These are phyloP conservation scores for Anisodus acutangulus DNA, from an alignment of 257 asterid species.

Conservation along the genomic window DNA sequence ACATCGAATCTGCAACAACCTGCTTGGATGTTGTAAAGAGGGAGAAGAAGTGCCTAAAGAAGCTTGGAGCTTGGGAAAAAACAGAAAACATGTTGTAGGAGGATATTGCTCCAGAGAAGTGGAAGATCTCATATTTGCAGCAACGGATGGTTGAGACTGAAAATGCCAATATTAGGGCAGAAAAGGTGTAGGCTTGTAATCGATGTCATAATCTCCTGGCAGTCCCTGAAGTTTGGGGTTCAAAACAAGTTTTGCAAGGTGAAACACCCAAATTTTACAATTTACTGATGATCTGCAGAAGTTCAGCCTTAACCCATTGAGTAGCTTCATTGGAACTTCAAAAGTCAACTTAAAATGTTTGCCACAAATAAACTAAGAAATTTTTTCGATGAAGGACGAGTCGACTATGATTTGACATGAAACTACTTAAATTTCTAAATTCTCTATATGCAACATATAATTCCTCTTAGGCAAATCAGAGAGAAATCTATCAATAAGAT, in stretches of 20 bases:
- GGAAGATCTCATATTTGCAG: constrained; percentile 57
- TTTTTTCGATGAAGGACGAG: not conserved
- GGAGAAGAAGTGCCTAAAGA: constrained; percentile 77
- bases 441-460: not conserved
- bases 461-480: not conserved
- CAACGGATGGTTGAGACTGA: constrained; percentile 60
- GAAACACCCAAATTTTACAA: too few relatives aligned
- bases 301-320: not conserved
- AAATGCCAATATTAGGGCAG: constrained; percentile 39
- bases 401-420: too few relatives aligned
- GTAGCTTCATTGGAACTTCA: not conserved
- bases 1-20: constrained; percentile 75
- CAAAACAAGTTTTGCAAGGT: constrained; percentile 48
- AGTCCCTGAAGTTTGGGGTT: not conserved
- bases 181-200: constrained; percentile 49
- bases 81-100: constrained; percentile 65
- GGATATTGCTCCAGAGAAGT: constrained; percentile 64
- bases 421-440: not conserved
- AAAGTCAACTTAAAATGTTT: not conserved
- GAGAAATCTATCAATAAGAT: not conserved
- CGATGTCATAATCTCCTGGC: not conserved
- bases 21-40: constrained; percentile 75
- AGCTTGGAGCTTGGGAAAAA: constrained; percentile 81
- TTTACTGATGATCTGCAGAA: not conserved
- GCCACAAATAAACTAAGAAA: not conserved